Percentiles rank a stretch among this genome's conserved stretches.
These are phyloP conservation scores for Fusarium domesticum DNA, from an alignment of 2,329 filamentous ascomycete genomes.

Conservation along the genomic window DNA sequence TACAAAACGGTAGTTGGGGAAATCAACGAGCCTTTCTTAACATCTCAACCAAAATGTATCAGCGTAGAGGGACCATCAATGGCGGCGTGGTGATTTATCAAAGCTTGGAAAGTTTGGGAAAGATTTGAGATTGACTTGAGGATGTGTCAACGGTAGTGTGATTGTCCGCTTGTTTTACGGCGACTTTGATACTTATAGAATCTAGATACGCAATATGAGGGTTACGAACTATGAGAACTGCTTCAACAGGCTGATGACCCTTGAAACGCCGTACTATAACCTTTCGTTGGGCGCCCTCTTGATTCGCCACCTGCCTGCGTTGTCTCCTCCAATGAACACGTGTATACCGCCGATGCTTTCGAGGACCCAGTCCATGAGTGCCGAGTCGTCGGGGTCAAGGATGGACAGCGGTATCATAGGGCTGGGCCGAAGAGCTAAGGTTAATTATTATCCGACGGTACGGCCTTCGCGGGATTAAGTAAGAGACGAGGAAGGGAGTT, in stretches of 20 bases:
- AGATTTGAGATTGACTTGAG: too few relatives aligned
- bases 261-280: conserved; percentile 16
- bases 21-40: too few relatives aligned
- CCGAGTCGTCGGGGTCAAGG: conserved; percentile 27
- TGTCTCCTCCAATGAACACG: conserved; percentile 38
- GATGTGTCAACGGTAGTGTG: too few relatives aligned
- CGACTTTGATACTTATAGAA: too few relatives aligned
- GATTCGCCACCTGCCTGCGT: conserved; percentile 43
- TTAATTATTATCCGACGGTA: conserved; percentile 4
- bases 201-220: too few relatives aligned
- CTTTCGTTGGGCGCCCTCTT: conserved; percentile 17
- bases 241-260: neutral
- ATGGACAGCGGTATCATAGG: neutral
- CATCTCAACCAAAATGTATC: too few relatives aligned
- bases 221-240: too few relatives aligned
- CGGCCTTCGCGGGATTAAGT: conserved; percentile 16
- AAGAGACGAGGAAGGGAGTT: conserved; percentile 23
- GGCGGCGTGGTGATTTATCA: too few relatives aligned
- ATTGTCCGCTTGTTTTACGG: too few relatives aligned
- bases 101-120: too few relatives aligned
- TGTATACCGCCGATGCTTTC: conserved; percentile 36
- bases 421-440: neutral
- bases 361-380: conserved; percentile 35
- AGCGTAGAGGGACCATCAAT: too few relatives aligned
- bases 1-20: too few relatives aligned